These are phyloP conservation scores for Cystofilobasidium ferigula DNA, from an alignment of 768 basidiomycete genomes.

Conservation along the genomic window DNA sequence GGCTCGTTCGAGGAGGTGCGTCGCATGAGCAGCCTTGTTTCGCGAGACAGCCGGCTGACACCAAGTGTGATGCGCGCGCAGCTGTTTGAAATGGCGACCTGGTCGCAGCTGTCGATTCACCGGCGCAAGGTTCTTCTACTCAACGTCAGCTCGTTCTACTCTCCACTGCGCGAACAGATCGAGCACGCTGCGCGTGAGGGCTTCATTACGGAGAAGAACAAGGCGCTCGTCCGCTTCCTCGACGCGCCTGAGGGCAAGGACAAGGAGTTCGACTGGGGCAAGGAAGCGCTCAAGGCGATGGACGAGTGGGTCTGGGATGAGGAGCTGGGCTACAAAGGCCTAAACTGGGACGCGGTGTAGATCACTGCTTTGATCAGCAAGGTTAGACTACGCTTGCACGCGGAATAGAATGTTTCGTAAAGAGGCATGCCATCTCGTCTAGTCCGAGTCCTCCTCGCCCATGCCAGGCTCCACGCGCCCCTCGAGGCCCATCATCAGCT, in stretches of 20 bases:
- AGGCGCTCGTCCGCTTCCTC: constrained; percentile 5
- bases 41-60: neutral
- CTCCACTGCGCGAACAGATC: constrained; percentile 68
- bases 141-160: constrained; percentile 63
- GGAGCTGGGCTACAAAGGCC: constrained; percentile 10
- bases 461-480: neutral
- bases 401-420: no score
- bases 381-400: no score
- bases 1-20: constrained; percentile 87
- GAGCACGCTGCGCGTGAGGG: constrained; percentile 55
- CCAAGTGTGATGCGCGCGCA: constrained; percentile 32
- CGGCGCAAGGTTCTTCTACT: constrained; percentile 47
- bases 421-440: neutral
- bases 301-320: constrained; percentile 12
- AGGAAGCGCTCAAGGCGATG: constrained; percentile 5
- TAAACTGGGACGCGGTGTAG: constrained; percentile 4
- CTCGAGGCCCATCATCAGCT: constrained; percentile 51
- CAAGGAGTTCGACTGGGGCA: constrained; percentile 20
- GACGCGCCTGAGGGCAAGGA: neutral
- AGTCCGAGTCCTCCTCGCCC: neutral
- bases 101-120: constrained; percentile 85
- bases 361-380: no score
- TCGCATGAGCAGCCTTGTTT: neutral
- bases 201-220: constrained; percentile 47
- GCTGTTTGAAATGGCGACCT: constrained; percentile 85